phyloP scores from a whole-genome alignment of 2,329 filamentous ascomycete genomes.

The Mycosphaerella arachidis region DNA sequence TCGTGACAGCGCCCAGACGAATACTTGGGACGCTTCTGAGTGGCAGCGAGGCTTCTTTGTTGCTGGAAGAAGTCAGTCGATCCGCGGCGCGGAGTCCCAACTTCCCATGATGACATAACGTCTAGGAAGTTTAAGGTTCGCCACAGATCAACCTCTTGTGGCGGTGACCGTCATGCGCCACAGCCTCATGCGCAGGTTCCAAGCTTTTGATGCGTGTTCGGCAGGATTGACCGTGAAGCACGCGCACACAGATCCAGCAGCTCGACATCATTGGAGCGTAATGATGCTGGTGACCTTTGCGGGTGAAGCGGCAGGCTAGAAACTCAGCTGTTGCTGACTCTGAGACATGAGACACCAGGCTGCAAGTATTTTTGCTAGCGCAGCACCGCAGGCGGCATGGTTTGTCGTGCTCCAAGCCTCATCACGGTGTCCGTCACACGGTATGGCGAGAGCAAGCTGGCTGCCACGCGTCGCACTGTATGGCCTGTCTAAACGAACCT shows the following conservation, averaged over 20 bases:
- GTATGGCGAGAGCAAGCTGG: background rate
- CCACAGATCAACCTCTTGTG: background rate
- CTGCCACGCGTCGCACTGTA: background rate
- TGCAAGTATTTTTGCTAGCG: background rate
- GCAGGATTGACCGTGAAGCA: background rate
- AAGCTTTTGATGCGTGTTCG: background rate
- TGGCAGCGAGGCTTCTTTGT: background rate
- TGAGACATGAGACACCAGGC: background rate
- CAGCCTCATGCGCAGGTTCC: background rate
- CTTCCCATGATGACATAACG: background rate
- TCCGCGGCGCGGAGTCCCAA: background rate
- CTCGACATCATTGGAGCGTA: background rate
- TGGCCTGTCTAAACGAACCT: background rate
- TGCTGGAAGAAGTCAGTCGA: background rate
- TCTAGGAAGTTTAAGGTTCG: background rate
- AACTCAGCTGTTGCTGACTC: background rate
- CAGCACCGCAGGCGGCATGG: background rate
- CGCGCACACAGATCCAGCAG: background rate
- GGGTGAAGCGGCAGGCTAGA: background rate
- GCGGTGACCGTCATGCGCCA: background rate
- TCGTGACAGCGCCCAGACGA: background rate
- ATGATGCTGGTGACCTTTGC: background rate
- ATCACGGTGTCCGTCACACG: background rate
- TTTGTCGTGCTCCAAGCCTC: constrained; percentile 1
- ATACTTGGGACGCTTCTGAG: background rate